phyloP scores from a whole-genome alignment of 148 eudicot species.

The Talinum fruticosum region DNA sequence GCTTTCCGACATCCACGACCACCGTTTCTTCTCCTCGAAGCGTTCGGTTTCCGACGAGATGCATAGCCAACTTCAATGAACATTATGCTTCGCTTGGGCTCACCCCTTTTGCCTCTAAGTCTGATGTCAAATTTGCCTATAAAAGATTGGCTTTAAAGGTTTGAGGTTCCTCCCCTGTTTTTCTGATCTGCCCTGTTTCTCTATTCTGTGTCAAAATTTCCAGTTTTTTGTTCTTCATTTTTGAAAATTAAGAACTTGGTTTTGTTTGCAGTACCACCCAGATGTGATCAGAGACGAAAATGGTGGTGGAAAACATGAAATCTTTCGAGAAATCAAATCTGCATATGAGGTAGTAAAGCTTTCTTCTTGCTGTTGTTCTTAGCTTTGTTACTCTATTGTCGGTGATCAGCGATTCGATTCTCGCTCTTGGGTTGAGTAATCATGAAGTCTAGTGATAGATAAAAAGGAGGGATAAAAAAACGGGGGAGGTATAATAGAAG shows the following conservation, averaged over 20 bases:
- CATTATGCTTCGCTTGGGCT: constrained; percentile 38
- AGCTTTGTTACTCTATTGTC: not conserved
- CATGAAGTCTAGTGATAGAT: not conserved
- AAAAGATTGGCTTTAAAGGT: constrained; percentile 43
- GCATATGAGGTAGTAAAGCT: constrained; percentile 37
- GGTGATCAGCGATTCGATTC: not conserved
- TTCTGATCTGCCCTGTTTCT: not conserved
- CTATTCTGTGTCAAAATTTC: too few relatives aligned
- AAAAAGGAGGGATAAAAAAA: not conserved
- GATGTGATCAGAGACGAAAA: constrained; percentile 38
- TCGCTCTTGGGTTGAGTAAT: not conserved
- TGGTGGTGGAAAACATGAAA: constrained; percentile 25
- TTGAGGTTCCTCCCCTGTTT: constrained; percentile 23
- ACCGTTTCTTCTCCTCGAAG: constrained; percentile 6
- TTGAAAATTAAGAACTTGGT: not conserved
- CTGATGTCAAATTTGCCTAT: constrained; percentile 40
- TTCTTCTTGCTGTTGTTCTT: not conserved
- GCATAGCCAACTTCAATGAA: constrained; percentile 22
- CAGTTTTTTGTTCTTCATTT: not conserved
- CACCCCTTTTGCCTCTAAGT: constrained; percentile 45
- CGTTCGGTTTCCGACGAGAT: constrained; percentile 28
- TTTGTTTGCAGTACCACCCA: constrained; percentile 40
- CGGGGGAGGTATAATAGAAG: too few relatives aligned
- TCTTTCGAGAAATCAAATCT: constrained; percentile 38
- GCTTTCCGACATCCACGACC: constrained; percentile 18